Evolutionary conservation across 108 stramenopile species (phyloP).

Genomic region (Conticribra guillardii): DNA sequence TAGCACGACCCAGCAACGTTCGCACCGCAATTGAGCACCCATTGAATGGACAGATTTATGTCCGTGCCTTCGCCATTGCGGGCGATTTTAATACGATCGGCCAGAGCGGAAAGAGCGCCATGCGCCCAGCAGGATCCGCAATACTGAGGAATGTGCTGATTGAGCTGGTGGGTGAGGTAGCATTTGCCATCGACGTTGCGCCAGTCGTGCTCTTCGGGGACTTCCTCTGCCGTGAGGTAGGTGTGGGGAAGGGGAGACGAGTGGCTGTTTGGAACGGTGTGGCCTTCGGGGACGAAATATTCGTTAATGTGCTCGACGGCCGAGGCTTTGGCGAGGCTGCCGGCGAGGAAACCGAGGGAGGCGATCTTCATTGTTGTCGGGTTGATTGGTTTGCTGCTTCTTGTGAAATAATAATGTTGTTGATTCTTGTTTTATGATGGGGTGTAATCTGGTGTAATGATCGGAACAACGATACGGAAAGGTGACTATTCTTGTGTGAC

Average conservation of each 20-base stretch:
- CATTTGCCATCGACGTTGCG: constrained; percentile 71
- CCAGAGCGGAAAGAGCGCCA: constrained; percentile 75
- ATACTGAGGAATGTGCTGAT: constrained; percentile 90
- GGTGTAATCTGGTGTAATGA: too few species aligned
- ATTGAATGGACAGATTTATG: constrained; percentile 64
- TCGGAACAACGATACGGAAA: too few species aligned
- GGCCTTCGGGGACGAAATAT: constrained; percentile 6
- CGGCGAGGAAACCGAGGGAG: neutral
- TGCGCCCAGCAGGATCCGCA: constrained; percentile 93
- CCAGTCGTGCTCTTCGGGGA: constrained; percentile 87
- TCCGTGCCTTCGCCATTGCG: constrained; percentile 53
- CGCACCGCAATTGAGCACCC: constrained; percentile 84
- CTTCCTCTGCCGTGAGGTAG: constrained; percentile 60
- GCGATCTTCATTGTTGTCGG: constrained; percentile 7
- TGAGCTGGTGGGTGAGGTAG: constrained; percentile 80
- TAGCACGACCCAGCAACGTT: constrained; percentile 85
- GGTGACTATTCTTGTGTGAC: too few species aligned
- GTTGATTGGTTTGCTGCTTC: too few species aligned
- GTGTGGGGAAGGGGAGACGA: constrained; percentile 22
- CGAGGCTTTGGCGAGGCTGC: neutral
- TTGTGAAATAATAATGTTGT: too few species aligned
- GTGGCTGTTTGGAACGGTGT: constrained; percentile 5
- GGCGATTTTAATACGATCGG: constrained; percentile 94
- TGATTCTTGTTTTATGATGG: too few species aligned
- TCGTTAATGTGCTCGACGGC: constrained; percentile 1